These are phyloP conservation scores for Hepatocystis sp. DNA, from an alignment of 169 alveolate genomes.

Conservation along the genomic window DNA sequence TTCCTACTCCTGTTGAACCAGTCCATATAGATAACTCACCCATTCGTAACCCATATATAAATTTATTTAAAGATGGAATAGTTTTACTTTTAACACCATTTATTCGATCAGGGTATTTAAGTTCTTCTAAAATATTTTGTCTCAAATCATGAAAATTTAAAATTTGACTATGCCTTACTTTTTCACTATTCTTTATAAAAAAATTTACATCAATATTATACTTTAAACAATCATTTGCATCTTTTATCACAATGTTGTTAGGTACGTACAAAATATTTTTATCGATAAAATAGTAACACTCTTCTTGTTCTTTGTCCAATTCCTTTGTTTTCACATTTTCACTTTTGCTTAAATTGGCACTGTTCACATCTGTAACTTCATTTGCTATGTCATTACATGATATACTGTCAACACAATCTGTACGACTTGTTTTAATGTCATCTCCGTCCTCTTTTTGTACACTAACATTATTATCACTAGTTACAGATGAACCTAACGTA, in stretches of 20 bases:
- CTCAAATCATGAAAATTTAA: slow-evolving; percentile 90
- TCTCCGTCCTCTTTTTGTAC: background rate
- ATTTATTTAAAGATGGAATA: slow-evolving; percentile 85
- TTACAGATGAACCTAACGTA: background rate
- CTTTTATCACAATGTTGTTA: slow-evolving; percentile 81
- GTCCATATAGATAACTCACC: slow-evolving; percentile 96
- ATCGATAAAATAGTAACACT: slow-evolving; percentile 21
- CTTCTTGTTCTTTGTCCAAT: background rate
- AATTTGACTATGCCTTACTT: slow-evolving; percentile 91
- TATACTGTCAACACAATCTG: background rate
- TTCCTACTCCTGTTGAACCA: slow-evolving; percentile 98
- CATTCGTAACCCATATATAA: slow-evolving; percentile 91
- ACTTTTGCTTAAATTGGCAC: background rate
- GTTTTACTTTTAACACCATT: slow-evolving; percentile 84
- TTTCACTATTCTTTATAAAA: slow-evolving; percentile 83
- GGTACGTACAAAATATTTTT: slow-evolving; percentile 61
- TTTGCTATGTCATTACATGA: background rate
- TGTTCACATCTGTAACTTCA: slow-evolving; percentile 2
- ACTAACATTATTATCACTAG: background rate
- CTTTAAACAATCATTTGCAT: slow-evolving; percentile 95
- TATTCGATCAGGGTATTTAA: slow-evolving; percentile 84
- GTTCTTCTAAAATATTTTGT: slow-evolving; percentile 84
- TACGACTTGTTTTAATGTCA: background rate
- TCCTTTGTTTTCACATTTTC: background rate
- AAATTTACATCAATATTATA: slow-evolving; percentile 76